Percentiles rank a stretch among this genome's conserved stretches.
phyloP scores from a whole-genome alignment of 139 green algal species.

The Chlamydomonas applanata region DNA sequence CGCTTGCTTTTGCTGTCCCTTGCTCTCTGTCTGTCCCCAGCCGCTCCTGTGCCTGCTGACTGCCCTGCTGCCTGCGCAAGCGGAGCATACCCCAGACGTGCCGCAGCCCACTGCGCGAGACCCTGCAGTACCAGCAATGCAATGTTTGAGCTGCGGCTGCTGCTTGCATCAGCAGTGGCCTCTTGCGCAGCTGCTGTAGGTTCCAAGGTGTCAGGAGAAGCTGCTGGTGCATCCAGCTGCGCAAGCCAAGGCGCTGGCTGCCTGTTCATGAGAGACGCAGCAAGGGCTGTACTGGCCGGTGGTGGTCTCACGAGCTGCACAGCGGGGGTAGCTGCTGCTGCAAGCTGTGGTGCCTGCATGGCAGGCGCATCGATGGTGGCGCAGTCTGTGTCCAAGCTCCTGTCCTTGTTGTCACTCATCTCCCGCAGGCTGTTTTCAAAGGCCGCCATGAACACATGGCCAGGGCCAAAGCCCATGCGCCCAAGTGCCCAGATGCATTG shows the following conservation, averaged over 20 bases:
- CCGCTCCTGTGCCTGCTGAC: not conserved
- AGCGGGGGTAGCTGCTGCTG: not conserved
- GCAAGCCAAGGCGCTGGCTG: not conserved
- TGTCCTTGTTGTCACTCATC: not conserved
- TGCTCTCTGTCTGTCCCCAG: not conserved
- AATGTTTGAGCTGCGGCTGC: slow-evolving; percentile 8
- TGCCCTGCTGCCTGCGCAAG: not conserved
- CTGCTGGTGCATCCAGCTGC: not conserved
- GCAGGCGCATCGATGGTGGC: too few species aligned
- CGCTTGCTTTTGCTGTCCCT: too few species aligned
- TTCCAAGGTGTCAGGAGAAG: not conserved
- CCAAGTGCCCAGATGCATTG: not conserved
- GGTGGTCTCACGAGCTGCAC: too few species aligned
- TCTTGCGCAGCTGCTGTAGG: not conserved
- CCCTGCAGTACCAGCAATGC: slow-evolving; percentile 23
- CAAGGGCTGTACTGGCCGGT: too few species aligned
- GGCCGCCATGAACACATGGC: not conserved
- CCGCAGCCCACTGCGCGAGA: slow-evolving; percentile 16
- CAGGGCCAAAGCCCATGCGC: not conserved
- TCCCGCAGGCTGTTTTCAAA: not conserved
- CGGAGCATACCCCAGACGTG: not conserved
- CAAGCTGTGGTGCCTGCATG: too few species aligned
- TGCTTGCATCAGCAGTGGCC: not conserved
- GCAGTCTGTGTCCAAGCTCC: too few species aligned
- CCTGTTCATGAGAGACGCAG: not conserved